phyloP scores from a whole-genome alignment of 257 asterid genomes.

The Solanum microdontum region DNA sequence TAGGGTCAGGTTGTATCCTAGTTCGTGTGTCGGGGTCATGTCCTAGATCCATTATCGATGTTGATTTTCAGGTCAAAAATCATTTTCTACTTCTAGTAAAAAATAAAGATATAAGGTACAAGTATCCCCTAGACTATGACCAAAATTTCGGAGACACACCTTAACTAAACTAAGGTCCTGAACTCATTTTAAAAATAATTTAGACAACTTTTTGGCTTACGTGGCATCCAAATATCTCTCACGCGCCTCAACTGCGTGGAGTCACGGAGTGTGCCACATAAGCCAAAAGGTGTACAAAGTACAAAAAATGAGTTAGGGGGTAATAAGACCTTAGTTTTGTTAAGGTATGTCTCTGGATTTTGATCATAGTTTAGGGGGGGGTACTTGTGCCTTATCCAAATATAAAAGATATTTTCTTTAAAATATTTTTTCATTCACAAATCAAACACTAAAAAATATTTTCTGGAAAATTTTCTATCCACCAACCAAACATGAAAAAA shows the following conservation, averaged over 20 bases:
- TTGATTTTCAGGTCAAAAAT: no score
- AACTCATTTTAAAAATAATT: no score
- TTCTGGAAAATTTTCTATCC: no score
- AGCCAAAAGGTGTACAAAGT: neutral
- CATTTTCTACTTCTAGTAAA: no score
- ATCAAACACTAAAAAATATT: neutral
- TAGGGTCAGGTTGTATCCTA: neutral
- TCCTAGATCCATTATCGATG: no score
- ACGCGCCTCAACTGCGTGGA: neutral
- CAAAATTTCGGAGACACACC: no score
- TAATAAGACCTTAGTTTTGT: neutral
- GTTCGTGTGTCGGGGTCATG: no score
- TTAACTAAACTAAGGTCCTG: neutral
- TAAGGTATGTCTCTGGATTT: neutral
- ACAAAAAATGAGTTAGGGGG: neutral
- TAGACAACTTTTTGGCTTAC: neutral
- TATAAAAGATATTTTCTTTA: no score
- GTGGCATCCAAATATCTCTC: neutral
- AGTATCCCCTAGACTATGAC: neutral
- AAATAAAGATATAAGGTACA: neutral
- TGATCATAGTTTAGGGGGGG: neutral
- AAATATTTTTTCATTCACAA: neutral
- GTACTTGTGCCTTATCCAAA: neutral
- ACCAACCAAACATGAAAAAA: neutral
- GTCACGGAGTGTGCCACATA: neutral